phyloP scores from a whole-genome alignment of 2,329 filamentous ascomycete species.

The Ophiosphaerella narmari region DNA sequence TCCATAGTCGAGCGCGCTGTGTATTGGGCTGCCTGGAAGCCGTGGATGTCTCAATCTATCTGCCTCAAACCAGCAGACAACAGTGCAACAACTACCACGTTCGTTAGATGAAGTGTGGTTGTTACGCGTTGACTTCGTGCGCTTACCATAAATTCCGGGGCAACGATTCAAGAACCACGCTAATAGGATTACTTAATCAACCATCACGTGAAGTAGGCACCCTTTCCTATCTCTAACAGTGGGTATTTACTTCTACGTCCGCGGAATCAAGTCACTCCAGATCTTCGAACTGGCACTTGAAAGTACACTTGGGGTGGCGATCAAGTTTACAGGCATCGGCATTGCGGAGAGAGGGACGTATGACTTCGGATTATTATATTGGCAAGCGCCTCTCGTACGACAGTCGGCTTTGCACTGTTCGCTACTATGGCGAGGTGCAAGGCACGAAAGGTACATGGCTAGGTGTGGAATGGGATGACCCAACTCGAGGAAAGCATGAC shows the following conservation, averaged over 20 bases:
- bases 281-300: too few species aligned
- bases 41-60: not conserved
- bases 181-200: conserved; percentile 17
- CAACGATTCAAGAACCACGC: conserved; percentile 18
- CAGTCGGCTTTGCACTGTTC: conserved; percentile 78
- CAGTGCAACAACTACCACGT: not conserved
- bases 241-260: too few species aligned
- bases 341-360: conserved; percentile 29
- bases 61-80: not conserved
- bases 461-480: conserved; percentile 96
- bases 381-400: conserved; percentile 83
- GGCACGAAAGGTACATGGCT: conserved; percentile 83
- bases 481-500: conserved; percentile 83
- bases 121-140: conserved; percentile 15
- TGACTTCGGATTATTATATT: conserved; percentile 48
- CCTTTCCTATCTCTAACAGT: not conserved
- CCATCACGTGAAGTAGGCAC: conserved; percentile 8
- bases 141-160: conserved; percentile 24
- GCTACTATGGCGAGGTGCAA: conserved; percentile 77
- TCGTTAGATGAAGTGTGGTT: not conserved
- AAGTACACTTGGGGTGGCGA: not conserved
- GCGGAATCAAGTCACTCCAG: too few species aligned
- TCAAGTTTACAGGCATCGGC: not conserved
- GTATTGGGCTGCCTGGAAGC: not conserved
- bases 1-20: conserved; percentile 48